Conservation (phyloP, 441 rosid species). For the Gossypium armourianum region DNA sequence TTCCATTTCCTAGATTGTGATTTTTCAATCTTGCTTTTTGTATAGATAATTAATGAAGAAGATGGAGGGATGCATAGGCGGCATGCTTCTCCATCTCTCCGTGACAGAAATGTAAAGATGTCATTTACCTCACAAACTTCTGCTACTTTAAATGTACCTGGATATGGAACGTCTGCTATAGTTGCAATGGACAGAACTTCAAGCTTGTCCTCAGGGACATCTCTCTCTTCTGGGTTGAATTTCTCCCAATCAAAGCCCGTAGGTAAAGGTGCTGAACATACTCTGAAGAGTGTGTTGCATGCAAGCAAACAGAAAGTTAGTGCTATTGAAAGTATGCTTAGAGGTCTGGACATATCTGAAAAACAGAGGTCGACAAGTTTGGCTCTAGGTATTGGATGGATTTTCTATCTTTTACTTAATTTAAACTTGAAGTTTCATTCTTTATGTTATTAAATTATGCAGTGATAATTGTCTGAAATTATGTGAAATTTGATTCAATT, state of each 20-base stretch:
- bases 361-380: conserved; percentile 76
- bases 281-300: conserved; percentile 86
- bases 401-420: conserved; percentile 16
- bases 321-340: conserved; percentile 98
- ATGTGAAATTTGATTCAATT: conserved; percentile 3
- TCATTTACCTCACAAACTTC: conserved; percentile 47
- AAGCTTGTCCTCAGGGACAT: conserved; percentile 54
- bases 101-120: conserved; percentile 67
- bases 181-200: conserved; percentile 92
- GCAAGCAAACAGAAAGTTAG: conserved; percentile 97
- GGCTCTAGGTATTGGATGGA: conserved; percentile 80
- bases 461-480: conserved; percentile 12
- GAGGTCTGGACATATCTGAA: conserved; percentile 78
- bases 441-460: conserved; percentile 18
- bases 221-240: conserved; percentile 68
- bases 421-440: background rate
- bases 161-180: conserved; percentile 90
- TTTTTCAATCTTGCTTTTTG: conserved; percentile 16
- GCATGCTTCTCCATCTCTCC: conserved; percentile 89
- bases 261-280: conserved; percentile 67
- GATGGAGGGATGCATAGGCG: conserved; percentile 89
- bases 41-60: conserved; percentile 84
- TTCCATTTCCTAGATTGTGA: conserved; percentile 6
- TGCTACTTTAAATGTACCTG: conserved; percentile 45
- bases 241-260: conserved; percentile 62